Evolutionary conservation across 179 eudicot genomes (phyloP), one percentile per base, ranked within the genome.

Genomic region (Silene noctiflora): DNA sequence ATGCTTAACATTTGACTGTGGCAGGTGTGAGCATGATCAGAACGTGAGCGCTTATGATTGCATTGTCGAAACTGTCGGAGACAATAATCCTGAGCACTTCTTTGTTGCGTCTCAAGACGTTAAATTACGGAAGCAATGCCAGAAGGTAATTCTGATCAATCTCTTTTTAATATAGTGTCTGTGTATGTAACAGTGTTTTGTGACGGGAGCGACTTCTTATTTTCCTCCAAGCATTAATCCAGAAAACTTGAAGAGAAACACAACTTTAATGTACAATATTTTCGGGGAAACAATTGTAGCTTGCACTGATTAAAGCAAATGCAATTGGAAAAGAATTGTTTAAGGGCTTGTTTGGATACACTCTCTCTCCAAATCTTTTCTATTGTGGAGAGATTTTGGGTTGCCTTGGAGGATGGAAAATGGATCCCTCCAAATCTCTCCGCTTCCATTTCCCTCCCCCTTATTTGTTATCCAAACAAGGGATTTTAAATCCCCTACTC

Each of bases 1-100:
- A 22, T 67, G 35, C 35, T 66, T n/a, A 25, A 39, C 55, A 75
- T 73, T 33, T 82, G 66, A 59, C 78, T 73, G 24, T 71, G 71
- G 71, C 86, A 94, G 98, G 80, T 94, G 98, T 81, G 94, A 87
- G 69, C 98, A 94, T 84, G 98, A 90, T 80, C 83, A 81, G 77
- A 83, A 87, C 79, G 88, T 80, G 84, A 88, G 90, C 83, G 98
- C 94, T 51, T 86, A 84, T 27, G 88, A 85, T 83, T 94, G 98
- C 85, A 81, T 94, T 68, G 73, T 71, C 27, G 92, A 92, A 35
- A 80, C 86, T 74, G 77, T 94, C 73, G 94, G 94, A 25, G 90
- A 85, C 55, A 86, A 82, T 10, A 94, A 94, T 76, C 74, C 82
- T 0, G 98, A 94, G 80, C 98, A 94, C 82, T 94, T 94, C 74